Evolutionary conservation across 1,284 basidiomycete genomes (phyloP).

Genomic region (Irpex lacteus): DNA sequence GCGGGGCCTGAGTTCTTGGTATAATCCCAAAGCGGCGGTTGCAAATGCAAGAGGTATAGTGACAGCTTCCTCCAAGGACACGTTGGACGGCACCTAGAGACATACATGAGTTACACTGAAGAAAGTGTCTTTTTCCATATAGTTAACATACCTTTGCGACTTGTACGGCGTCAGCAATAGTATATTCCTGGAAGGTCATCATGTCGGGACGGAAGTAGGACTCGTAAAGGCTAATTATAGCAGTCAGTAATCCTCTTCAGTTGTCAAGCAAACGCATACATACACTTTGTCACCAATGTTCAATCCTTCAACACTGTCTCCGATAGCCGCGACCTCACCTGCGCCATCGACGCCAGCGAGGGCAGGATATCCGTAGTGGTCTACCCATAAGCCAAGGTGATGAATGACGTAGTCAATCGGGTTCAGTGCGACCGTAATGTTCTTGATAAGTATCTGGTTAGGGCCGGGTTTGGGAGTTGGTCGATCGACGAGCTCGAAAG

Average conservation of each 20-base stretch:
- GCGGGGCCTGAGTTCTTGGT: slow-evolving; percentile 15
- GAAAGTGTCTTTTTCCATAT: too few species aligned
- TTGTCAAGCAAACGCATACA: neutral
- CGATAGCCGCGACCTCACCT: neutral
- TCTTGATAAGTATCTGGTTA: slow-evolving; percentile 1
- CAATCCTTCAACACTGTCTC: neutral
- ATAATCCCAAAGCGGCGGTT: slow-evolving; percentile 19
- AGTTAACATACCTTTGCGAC: slow-evolving; percentile 13
- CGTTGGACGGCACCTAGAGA: slow-evolving; percentile 14
- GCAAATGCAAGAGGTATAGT: slow-evolving; percentile 18
- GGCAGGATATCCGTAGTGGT: neutral
- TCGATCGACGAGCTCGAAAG: neutral
- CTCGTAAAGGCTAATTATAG: neutral
- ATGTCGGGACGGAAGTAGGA: slow-evolving; percentile 3
- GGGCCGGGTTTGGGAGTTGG: slow-evolving; percentile 1
- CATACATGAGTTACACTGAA: neutral
- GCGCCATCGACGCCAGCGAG: neutral
- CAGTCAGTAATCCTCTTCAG: too few species aligned
- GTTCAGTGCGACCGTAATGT: neutral
- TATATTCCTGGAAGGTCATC: slow-evolving; percentile 21
- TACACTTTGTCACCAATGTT: neutral
- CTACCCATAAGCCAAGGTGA: neutral
- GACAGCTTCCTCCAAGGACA: slow-evolving; percentile 19
- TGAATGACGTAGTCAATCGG: neutral
- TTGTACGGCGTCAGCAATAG: slow-evolving; percentile 6